These are phyloP conservation scores for Chlamydomonas reinhardtii DNA, from an alignment of 163 green algal species.

Conservation along the genomic window DNA sequence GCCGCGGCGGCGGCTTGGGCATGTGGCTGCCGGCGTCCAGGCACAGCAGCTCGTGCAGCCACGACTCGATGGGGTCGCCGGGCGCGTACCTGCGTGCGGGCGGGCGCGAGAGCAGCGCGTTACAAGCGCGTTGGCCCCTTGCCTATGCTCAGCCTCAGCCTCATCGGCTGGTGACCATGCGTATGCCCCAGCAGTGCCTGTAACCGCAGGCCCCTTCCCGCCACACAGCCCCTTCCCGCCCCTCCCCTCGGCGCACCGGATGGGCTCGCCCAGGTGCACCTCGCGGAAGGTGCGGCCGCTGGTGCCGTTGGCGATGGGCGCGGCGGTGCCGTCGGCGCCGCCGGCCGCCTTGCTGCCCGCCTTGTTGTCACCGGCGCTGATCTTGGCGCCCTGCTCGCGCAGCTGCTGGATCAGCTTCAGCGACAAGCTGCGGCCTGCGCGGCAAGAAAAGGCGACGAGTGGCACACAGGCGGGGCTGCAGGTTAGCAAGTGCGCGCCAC, in stretches of 20 bases:
- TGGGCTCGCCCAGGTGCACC: constrained; percentile 93
- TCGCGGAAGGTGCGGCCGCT: constrained; percentile 88
- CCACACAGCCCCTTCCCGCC: too few species aligned
- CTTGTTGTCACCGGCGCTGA: background rate
- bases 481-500: too few species aligned
- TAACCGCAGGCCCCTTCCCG: too few species aligned
- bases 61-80: constrained; percentile 92
- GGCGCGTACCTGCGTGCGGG: constrained; percentile 81
- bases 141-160: too few species aligned
- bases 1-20: constrained; percentile 72
- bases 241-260: constrained; percentile 47
- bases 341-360: constrained; percentile 1
- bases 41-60: constrained; percentile 96
- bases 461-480: too few species aligned
- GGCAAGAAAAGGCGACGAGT: too few species aligned
- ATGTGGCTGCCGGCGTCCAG: constrained; percentile 91
- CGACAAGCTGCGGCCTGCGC: constrained; percentile 88
- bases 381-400: constrained; percentile 68
- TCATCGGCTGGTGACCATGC: too few species aligned
- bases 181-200: too few species aligned
- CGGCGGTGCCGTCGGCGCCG: constrained; percentile 11
- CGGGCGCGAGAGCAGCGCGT: too few species aligned
- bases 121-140: too few species aligned
- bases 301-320: too few species aligned
- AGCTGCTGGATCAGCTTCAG: constrained; percentile 98